Base-by-base conservation (phyloP, 352 stramenopile species). In the Blastocystis sp. region DNA sequence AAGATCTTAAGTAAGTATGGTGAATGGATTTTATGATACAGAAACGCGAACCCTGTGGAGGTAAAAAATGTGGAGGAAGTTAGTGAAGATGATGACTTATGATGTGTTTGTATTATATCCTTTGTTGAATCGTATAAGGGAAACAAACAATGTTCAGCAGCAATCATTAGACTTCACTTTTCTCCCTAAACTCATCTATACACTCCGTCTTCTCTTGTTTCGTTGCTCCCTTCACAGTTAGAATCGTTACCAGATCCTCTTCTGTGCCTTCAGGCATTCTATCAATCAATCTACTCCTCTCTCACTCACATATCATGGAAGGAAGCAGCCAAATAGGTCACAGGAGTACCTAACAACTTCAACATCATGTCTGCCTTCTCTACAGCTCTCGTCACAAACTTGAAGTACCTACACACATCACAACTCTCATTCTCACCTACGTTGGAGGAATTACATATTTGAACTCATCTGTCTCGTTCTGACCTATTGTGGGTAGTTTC, bases 291-390 rank as follows among this genome's bases (percentile, higher is more conserved):
- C 37, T n/a, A 6, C 64, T n/a, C 54, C n/a, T 51, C 93, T 5
- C 94, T 93, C 9, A 92, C 93, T 93, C 92, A 95, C 93, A 96
- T 95, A 90, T 95, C 94, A 90, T 95, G 94, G 90, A 96, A 94
- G 69, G 93, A 95, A 78, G 94, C 93, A 24, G 95, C 94, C 19
- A 98, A 92, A 92, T 98, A 95, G 54, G 97, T 94, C 35, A 94
- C 94, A 15, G 97, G 96, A 69, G 96, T 98, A 53, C 95, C 96
- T 44, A 98, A 96, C 42, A 99, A 94, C 91, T 99, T 99, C 33
- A 99, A 92, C 73, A 98, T 93, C 59, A 94, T 97, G 91, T 99
- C 97, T 73, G 98, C 94, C 68, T 80, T 64, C 17, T 89, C 78
- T 76, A 92, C 58, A 48, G 91, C 87, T 9, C 27, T 27, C 5